Percentiles rank a stretch among this genome's conserved stretches.
Evolutionary conservation across 2,329 filamentous ascomycete genomes (phyloP).

Genomic region (Cordyceps tenuipes): DNA sequence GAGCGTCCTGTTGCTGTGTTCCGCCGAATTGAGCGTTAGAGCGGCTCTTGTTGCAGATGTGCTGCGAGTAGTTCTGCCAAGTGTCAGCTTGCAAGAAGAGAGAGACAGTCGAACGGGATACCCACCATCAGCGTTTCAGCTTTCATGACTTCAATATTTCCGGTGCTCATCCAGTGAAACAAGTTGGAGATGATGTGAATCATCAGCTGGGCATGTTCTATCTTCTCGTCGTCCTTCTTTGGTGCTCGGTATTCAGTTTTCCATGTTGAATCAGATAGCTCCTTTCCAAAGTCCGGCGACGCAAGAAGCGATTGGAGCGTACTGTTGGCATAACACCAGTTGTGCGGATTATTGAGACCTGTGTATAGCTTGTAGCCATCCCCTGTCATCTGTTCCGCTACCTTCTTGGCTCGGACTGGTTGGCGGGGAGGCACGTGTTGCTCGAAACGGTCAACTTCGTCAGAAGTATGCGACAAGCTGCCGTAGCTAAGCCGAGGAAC

Average conservation of each 20-base stretch:
- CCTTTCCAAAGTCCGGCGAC: constrained; percentile 58
- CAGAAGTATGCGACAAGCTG: constrained; percentile 48
- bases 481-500: constrained; percentile 68
- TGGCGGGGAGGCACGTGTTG: constrained; percentile 32
- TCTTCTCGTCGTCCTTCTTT: constrained; percentile 34
- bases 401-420: constrained; percentile 30
- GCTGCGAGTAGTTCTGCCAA: constrained; percentile 45
- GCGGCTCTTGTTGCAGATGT: constrained; percentile 26
- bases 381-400: constrained; percentile 38
- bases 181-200: constrained; percentile 51
- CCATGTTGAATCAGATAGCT: constrained; percentile 31
- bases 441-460: constrained; percentile 27
- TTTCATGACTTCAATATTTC: constrained; percentile 31
- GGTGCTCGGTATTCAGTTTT: neutral
- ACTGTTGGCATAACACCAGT: constrained; percentile 91
- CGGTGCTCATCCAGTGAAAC: constrained; percentile 47
- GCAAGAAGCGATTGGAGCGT: constrained; percentile 75
- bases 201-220: constrained; percentile 48
- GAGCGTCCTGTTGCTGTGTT: constrained; percentile 76
- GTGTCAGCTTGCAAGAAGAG: constrained; percentile 17
- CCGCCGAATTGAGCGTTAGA: constrained; percentile 53
- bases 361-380: constrained; percentile 29
- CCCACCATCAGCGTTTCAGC: constrained; percentile 49
- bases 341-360: constrained; percentile 71
- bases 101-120: constrained; percentile 15